These are phyloP conservation scores for Metschnikowia amazonensis DNA, from an alignment of 805 yeast species.

Conservation along the genomic window DNA sequence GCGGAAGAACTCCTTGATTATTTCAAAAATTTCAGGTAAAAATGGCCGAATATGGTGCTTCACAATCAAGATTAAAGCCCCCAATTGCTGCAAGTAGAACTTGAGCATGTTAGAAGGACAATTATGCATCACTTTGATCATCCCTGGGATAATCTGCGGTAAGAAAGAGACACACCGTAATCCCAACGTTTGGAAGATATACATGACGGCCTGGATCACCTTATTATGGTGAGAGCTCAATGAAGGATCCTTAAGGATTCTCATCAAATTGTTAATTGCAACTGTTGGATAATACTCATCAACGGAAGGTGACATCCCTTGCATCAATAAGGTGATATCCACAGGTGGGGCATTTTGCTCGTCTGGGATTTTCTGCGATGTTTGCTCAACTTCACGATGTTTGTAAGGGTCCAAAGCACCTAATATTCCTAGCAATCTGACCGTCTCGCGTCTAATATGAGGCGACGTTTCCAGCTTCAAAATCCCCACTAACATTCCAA, in stretches of 20 bases:
- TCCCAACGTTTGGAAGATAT: slow-evolving; percentile 85
- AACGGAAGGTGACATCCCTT: slow-evolving; percentile 86
- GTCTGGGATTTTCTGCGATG: slow-evolving; percentile 49
- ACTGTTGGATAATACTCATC: slow-evolving; percentile 96
- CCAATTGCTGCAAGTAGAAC: slow-evolving; percentile 84
- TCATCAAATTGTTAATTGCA: slow-evolving; percentile 80
- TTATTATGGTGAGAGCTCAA: slow-evolving; percentile 82
- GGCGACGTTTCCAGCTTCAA: slow-evolving; percentile 76
- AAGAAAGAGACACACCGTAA: slow-evolving; percentile 85
- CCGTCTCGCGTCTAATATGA: slow-evolving; percentile 79
- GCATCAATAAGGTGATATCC: slow-evolving; percentile 86
- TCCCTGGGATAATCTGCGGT: slow-evolving; percentile 83
- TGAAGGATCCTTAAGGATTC: slow-evolving; percentile 79
- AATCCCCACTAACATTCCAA: slow-evolving; percentile 77
- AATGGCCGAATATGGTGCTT: slow-evolving; percentile 87
- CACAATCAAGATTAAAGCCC: slow-evolving; percentile 74
- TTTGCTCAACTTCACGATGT: slow-evolving; percentile 84
- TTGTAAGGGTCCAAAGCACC: slow-evolving; percentile 98
- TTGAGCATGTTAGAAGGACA: slow-evolving; percentile 79
- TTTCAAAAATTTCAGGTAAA: slow-evolving; percentile 67
- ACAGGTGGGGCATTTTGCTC: slow-evolving; percentile 88
- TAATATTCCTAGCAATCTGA: slow-evolving; percentile 80
- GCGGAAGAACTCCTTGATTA: slow-evolving; percentile 70
- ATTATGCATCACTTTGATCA: slow-evolving; percentile 76
- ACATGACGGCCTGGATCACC: slow-evolving; percentile 90